These are phyloP conservation scores for Arachis stenosperma DNA, from an alignment of 306 rosid genomes.

Conservation along the genomic window DNA sequence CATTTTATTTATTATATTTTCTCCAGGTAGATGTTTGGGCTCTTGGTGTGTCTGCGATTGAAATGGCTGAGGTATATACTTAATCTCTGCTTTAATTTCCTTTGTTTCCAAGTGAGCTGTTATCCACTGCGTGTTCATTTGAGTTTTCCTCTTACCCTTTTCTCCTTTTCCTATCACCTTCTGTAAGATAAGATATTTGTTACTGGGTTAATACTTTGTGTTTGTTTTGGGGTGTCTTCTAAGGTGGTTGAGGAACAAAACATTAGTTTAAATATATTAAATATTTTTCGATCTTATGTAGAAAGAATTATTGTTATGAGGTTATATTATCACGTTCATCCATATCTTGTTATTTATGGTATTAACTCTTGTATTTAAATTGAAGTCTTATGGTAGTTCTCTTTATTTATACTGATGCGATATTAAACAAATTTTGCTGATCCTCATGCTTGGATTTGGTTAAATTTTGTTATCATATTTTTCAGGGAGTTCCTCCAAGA, in stretches of 20 bases:
- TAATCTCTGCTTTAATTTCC: slow-evolving; percentile 25
- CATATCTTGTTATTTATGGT: slow-evolving; percentile 27
- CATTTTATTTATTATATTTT: slow-evolving; percentile 35
- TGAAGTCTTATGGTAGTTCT: slow-evolving; percentile 14
- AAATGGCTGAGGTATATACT: slow-evolving; percentile 95
- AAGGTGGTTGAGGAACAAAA: slow-evolving; percentile 18
- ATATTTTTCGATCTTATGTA: background rate
- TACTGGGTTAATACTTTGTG: slow-evolving; percentile 7
- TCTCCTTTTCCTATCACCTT: slow-evolving; percentile 1
- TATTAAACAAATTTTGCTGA: slow-evolving; percentile 14
- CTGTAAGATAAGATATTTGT: slow-evolving; percentile 24
- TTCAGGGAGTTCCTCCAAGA: slow-evolving; percentile 99
- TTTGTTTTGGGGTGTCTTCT: slow-evolving; percentile 12
- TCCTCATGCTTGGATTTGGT: slow-evolving; percentile 32
- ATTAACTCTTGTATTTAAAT: slow-evolving; percentile 26
- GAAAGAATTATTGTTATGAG: slow-evolving; percentile 13
- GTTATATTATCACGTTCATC: slow-evolving; percentile 23
- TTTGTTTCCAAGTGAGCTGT: slow-evolving; percentile 1
- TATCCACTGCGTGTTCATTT: slow-evolving; percentile 2
- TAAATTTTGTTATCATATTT: slow-evolving; percentile 37
- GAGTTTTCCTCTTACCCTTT: background rate
- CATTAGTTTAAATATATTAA: background rate
- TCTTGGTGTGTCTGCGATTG: slow-evolving; percentile 99
- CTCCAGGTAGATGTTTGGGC: slow-evolving; percentile 99
- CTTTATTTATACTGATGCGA: slow-evolving; percentile 5